Conservation (phyloP, 228 moss, liverwort and hornwort species). For the Sphagnum fallax region DNA sequence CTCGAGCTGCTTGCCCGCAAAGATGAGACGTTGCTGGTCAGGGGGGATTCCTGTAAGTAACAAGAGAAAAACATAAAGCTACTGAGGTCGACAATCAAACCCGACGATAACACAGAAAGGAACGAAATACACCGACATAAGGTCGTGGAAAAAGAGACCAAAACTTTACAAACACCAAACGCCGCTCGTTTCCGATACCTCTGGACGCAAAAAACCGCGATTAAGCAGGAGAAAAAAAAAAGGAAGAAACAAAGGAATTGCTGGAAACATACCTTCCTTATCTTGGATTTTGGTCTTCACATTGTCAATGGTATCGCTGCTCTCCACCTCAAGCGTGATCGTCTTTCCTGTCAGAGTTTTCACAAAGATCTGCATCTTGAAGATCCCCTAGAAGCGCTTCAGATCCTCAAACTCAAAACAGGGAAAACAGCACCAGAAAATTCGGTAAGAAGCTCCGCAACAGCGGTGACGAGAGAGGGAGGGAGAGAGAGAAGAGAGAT, state of each 20-base stretch:
- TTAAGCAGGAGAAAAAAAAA: background rate
- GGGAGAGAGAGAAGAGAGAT: no score
- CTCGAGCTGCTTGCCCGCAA: slow-evolving; percentile 9
- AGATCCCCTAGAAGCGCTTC: background rate
- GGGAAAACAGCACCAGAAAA: no score
- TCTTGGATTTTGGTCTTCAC: slow-evolving; percentile 9
- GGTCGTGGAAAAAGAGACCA: no score
- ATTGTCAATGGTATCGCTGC: slow-evolving; percentile 10
- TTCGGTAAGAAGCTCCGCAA: no score
- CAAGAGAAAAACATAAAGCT: background rate
- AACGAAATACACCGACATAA: no score
- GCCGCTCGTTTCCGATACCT: no score
- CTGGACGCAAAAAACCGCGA: no score
- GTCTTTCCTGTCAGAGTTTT: slow-evolving; percentile 8
- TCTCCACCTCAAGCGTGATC: slow-evolving; percentile 8
- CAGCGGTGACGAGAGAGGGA: no score
- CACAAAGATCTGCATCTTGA: slow-evolving; percentile 8
- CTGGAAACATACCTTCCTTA: slow-evolving; percentile 1
- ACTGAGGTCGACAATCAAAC: background rate
- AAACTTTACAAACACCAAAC: no score
- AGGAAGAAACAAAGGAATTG: background rate
- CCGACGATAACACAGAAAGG: no score
- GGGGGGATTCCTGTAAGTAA: slow-evolving; percentile 3
- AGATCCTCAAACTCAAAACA: no score
- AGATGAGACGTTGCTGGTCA: slow-evolving; percentile 7